phyloP scores from a whole-genome alignment of 2,329 filamentous ascomycete genomes.

The Aureobasidium namibiae region DNA sequence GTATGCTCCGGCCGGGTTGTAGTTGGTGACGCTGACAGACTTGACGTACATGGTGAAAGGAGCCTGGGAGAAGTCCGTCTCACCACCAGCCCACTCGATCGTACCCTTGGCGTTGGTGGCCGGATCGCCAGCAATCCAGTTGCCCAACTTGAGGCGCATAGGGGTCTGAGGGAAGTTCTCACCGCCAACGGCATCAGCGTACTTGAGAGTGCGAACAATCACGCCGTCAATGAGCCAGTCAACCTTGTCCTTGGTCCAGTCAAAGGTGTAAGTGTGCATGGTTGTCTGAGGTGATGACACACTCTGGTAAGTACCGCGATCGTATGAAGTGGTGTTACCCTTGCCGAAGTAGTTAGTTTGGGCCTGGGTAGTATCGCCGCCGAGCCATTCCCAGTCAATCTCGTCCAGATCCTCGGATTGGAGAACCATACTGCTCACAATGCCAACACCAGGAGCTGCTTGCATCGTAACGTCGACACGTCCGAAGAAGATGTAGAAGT shows the following conservation, averaged over 20 bases:
- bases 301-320: constrained; percentile 58
- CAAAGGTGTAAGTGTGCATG: constrained; percentile 60
- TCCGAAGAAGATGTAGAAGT: constrained; percentile 81
- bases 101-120: constrained; percentile 46
- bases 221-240: constrained; percentile 63
- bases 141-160: constrained; percentile 53
- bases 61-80: constrained; percentile 37
- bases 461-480: constrained; percentile 70
- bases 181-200: constrained; percentile 55
- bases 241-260: constrained; percentile 53
- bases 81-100: constrained; percentile 59
- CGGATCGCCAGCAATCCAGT: constrained; percentile 40
- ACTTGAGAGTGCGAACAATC: constrained; percentile 60
- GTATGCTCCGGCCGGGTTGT: constrained; percentile 44
- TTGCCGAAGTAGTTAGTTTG: constrained; percentile 72
- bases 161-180: constrained; percentile 73
- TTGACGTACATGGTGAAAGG: constrained; percentile 47
- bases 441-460: constrained; percentile 62
- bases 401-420: constrained; percentile 78
- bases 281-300: constrained; percentile 48
- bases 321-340: constrained; percentile 61
- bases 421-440: constrained; percentile 74
- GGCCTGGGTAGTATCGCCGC: constrained; percentile 52
- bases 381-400: constrained; percentile 78
- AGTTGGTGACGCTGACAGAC: constrained; percentile 43